Conservation (phyloP, 768 basidiomycete species). For the Auricularia heimuer region DNA sequence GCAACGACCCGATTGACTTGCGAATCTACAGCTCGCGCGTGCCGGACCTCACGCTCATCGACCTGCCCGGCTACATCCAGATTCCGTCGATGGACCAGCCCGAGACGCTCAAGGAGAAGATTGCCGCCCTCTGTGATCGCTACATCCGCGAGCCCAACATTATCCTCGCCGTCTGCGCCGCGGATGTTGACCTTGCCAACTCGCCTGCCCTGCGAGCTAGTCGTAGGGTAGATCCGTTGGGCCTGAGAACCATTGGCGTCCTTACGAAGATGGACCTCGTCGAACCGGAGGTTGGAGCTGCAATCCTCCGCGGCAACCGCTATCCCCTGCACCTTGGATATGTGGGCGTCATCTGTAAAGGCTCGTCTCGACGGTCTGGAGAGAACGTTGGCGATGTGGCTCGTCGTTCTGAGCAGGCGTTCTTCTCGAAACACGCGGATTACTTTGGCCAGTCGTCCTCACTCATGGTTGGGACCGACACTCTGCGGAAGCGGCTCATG, state of each 20-base stretch:
- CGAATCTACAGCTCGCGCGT: constrained; percentile 94
- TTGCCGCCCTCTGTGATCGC: constrained; percentile 78
- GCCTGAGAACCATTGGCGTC: constrained; percentile 92
- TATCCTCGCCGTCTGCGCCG: constrained; percentile 96
- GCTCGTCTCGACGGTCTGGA: constrained; percentile 43
- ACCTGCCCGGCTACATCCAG: constrained; percentile 95
- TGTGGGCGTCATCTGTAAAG: constrained; percentile 90
- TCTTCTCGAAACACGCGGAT: constrained; percentile 53
- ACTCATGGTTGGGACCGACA: constrained; percentile 86
- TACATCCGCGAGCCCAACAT: constrained; percentile 99
- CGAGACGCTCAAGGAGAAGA: constrained; percentile 88
- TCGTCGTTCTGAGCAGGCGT: constrained; percentile 52
- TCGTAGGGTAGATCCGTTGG: constrained; percentile 88
- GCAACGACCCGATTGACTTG: constrained; percentile 91
- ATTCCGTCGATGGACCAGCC: constrained; percentile 94
- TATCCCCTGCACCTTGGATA: constrained; percentile 98
- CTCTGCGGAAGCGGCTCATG: constrained; percentile 84
- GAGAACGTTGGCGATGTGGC: constrained; percentile 33
- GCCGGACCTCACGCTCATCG: constrained; percentile 94
- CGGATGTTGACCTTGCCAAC: constrained; percentile 97
- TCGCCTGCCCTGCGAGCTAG: constrained; percentile 92
- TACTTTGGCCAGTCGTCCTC: constrained; percentile 51
- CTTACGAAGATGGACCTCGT: constrained; percentile 99
- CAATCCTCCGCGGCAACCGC: constrained; percentile 76
- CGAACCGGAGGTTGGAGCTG: constrained; percentile 68